A percentile compares a stretch with the other conserved stretches of the same genome.
Conservation (phyloP, 257 asterid genomes). For the Solanum gracilifrons region DNA sequence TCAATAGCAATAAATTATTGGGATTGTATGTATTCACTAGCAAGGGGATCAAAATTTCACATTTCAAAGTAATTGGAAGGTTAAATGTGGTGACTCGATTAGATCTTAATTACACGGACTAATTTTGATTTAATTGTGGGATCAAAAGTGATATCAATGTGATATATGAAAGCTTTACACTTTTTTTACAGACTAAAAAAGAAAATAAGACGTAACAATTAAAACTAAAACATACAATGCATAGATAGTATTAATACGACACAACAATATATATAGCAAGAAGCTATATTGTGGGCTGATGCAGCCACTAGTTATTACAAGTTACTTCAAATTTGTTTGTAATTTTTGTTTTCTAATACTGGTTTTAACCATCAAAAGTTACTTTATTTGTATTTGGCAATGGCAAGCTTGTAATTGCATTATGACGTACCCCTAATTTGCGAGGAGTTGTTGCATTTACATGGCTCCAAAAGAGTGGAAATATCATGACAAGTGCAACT, state of each 20-base stretch:
- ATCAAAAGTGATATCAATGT: neutral
- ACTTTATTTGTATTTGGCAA: neutral
- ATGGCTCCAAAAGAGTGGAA: neutral
- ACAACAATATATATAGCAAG: neutral
- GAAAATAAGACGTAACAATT: neutral
- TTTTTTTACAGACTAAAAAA: too few species aligned
- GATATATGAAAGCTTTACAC: too few species aligned
- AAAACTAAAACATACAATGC: neutral
- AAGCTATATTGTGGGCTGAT: neutral
- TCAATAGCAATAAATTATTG: too few species aligned
- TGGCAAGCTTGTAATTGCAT: neutral
- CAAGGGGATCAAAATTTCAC: too few species aligned
- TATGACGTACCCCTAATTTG: neutral
- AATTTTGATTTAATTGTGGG: neutral
- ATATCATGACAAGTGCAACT: neutral
- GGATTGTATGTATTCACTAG: too few species aligned
- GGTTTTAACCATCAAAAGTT: too few species aligned
- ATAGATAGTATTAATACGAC: neutral
- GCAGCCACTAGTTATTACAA: neutral
- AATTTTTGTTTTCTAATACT: too few species aligned
- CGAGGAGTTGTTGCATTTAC: neutral
- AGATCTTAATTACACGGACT: too few species aligned
- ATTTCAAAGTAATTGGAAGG: too few species aligned
- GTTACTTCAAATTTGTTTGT: neutral
- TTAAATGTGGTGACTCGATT: too few species aligned